These are phyloP conservation scores for Yamagishiella unicocca DNA, from an alignment of 139 green algal species.

Conservation along the genomic window DNA sequence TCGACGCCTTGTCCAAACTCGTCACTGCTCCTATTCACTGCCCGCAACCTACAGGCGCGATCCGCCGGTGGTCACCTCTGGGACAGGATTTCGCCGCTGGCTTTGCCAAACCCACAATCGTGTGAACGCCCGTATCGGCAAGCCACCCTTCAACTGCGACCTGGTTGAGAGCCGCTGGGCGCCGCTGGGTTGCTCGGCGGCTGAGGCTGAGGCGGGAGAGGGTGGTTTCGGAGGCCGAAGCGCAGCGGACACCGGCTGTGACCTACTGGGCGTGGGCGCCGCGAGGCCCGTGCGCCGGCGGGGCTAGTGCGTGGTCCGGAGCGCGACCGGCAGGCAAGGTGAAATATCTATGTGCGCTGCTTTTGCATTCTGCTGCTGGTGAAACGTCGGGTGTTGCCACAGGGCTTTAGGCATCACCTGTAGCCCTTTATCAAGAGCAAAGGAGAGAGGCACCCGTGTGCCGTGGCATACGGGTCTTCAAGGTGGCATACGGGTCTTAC, in stretches of 20 bases:
- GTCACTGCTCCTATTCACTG: no score
- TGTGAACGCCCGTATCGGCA: constrained; percentile 80
- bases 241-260: neutral
- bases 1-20: no score
- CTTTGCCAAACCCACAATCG: constrained; percentile 92
- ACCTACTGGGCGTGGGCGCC: constrained; percentile 28
- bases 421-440: no score
- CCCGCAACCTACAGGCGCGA: constrained; percentile 55
- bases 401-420: no score
- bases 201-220: neutral
- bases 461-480: no score
- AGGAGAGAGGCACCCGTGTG: no score
- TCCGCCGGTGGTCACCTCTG: constrained; percentile 64
- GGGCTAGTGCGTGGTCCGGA: no score
- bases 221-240: neutral
- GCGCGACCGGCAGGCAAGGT: no score
- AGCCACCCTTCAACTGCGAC: constrained; percentile 90
- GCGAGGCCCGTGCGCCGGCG: neutral
- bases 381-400: no score
- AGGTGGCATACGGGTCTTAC: no score
- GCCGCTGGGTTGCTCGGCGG: constrained; percentile 21
- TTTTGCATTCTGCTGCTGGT: no score
- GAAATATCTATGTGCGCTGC: no score
- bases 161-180: constrained; percentile 80
- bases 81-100: constrained; percentile 80